Conservation (phyloP, 768 basidiomycete species). For the Mycena amicta region DNA sequence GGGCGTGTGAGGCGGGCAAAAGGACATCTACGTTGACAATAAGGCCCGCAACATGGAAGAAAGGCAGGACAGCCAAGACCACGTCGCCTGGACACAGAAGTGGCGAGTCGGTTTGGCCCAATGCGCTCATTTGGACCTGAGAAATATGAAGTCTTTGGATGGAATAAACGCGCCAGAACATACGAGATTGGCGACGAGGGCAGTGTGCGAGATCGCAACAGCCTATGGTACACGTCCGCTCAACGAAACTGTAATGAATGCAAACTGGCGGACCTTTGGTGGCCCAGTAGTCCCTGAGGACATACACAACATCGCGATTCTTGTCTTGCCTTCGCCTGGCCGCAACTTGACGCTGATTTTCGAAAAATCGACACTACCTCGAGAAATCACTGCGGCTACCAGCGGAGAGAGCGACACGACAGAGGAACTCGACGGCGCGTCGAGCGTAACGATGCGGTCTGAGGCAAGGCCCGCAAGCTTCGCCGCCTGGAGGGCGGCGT, state of each 20-base stretch:
- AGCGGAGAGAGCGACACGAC: slow-evolving; percentile 29
- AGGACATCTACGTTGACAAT: slow-evolving; percentile 50
- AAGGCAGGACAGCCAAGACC: slow-evolving; percentile 38
- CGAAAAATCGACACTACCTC: slow-evolving; percentile 1
- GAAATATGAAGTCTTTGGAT: no score
- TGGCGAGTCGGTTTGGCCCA: slow-evolving; percentile 29
- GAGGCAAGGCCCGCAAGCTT: slow-evolving; percentile 35
- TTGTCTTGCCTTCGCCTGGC: slow-evolving; percentile 59
- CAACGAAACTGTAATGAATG: not conserved
- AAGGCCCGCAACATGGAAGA: slow-evolving; percentile 51
- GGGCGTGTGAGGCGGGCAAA: no score
- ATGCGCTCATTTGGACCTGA: slow-evolving; percentile 38
- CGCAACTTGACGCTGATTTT: slow-evolving; percentile 33
- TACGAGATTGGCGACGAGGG: slow-evolving; percentile 57
- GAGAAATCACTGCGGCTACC: slow-evolving; percentile 27
- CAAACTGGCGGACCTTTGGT: slow-evolving; percentile 49
- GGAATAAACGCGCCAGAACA: no score
- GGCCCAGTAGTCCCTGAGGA: slow-evolving; percentile 72
- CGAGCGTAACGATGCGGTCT: slow-evolving; percentile 44
- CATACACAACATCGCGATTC: slow-evolving; percentile 63
- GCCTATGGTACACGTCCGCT: slow-evolving; percentile 34
- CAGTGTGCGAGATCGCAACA: slow-evolving; percentile 55
- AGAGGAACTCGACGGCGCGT: slow-evolving; percentile 22
- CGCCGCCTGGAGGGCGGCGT: slow-evolving; percentile 41
- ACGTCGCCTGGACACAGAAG: slow-evolving; percentile 49